Evolutionary conservation across 805 yeast genomes (phyloP).

Genomic region (Pichia paraexigua): DNA sequence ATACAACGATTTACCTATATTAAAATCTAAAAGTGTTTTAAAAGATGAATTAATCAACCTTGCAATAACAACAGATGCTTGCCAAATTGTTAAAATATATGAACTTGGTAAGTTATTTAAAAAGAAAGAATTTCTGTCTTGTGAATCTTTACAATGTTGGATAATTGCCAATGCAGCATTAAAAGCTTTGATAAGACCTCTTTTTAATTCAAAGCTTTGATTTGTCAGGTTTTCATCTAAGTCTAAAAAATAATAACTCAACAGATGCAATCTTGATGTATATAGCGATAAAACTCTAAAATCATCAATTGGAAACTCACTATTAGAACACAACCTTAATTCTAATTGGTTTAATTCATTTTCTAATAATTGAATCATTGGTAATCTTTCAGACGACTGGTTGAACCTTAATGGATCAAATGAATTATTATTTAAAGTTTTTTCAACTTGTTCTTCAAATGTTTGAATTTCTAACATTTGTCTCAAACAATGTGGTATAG

Average conservation of each 20-base stretch:
- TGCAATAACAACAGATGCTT: slow-evolving; percentile 78
- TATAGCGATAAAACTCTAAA: slow-evolving; percentile 60
- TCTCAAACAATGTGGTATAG: slow-evolving; percentile 51
- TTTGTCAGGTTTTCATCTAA: slow-evolving; percentile 32
- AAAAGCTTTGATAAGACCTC: slow-evolving; percentile 69
- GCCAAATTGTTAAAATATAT: slow-evolving; percentile 80
- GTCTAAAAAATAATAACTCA: slow-evolving; percentile 76
- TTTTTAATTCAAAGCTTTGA: slow-evolving; percentile 50
- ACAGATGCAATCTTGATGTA: slow-evolving; percentile 72
- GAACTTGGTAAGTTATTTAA: slow-evolving; percentile 79
- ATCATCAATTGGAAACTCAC: slow-evolving; percentile 47
- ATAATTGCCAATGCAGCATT: slow-evolving; percentile 71
- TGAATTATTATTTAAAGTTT: slow-evolving; percentile 64
- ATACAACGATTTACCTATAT: slow-evolving; percentile 63
- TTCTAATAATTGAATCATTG: slow-evolving; percentile 62
- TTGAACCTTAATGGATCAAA: slow-evolving; percentile 59
- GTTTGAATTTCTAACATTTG: slow-evolving; percentile 79
- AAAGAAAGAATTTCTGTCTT: slow-evolving; percentile 50
- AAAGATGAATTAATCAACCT: slow-evolving; percentile 72
- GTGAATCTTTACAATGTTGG: slow-evolving; percentile 57
- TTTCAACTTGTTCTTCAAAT: slow-evolving; percentile 79
- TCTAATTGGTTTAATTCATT: slow-evolving; percentile 75
- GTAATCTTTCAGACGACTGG: slow-evolving; percentile 62
- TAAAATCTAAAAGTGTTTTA: slow-evolving; percentile 56
- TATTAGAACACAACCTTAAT: slow-evolving; percentile 34